Percentiles rank a stretch among this genome's conserved stretches.
These are phyloP conservation scores for Flaveria sonorensis DNA, from an alignment of 129 eudicot species.

Conservation along the genomic window DNA sequence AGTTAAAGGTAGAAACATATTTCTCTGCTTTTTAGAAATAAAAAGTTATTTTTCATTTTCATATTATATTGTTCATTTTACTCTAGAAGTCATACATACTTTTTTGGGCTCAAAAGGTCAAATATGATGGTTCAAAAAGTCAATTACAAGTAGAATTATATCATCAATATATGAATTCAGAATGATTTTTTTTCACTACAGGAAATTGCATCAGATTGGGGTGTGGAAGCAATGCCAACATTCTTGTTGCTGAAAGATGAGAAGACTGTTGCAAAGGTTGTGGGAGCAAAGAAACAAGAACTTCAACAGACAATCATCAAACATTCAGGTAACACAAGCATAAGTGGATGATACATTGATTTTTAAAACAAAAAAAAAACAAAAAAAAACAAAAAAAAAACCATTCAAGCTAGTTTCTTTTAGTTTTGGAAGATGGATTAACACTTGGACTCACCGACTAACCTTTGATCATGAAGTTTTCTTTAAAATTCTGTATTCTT, in stretches of 20 bases:
- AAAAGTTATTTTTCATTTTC: background rate
- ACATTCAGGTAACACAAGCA: conserved; percentile 40
- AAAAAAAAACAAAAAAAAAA: too few relatives aligned
- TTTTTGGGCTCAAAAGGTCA: background rate
- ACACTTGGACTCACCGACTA: background rate
- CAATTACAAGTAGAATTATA: background rate
- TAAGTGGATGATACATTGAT: conserved; percentile 19
- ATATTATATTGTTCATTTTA: background rate
- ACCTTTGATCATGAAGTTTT: background rate
- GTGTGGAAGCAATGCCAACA: conserved; percentile 86
- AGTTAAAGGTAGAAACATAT: conserved; percentile 53
- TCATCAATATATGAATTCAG: background rate
- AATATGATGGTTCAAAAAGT: background rate
- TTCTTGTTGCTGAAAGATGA: conserved; percentile 63
- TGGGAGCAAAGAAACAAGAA: conserved; percentile 71
- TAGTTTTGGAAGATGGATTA: background rate
- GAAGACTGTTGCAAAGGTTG: conserved; percentile 49
- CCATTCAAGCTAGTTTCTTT: background rate
- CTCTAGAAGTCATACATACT: background rate
- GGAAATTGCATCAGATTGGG: conserved; percentile 28
- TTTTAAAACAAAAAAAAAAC: background rate
- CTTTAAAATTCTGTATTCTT: background rate
- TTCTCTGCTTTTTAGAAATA: conserved; percentile 15
- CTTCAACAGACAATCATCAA: conserved; percentile 70
- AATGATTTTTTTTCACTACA: conserved; percentile 26